These are phyloP conservation scores for Diaporthe ampelina DNA, from an alignment of 2,329 filamentous ascomycete genomes.

Conservation along the genomic window DNA sequence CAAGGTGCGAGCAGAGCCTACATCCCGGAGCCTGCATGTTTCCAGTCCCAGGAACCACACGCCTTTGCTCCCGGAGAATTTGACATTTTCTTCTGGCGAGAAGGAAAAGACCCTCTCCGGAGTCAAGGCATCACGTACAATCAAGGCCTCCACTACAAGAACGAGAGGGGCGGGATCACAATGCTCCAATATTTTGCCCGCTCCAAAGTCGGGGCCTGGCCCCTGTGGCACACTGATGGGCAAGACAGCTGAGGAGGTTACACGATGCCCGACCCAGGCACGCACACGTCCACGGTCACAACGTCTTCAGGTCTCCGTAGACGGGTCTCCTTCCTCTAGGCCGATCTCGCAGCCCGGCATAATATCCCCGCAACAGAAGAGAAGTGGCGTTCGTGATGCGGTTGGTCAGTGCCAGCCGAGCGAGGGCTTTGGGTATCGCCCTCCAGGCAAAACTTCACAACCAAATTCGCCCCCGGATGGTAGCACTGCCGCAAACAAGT, in stretches of 20 bases:
- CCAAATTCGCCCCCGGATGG: neutral
- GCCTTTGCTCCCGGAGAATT: neutral
- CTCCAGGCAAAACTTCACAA: neutral
- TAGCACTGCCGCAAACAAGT: neutral
- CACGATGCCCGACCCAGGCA: neutral
- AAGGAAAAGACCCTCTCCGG: neutral
- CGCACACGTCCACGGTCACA: neutral
- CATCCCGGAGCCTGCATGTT: neutral
- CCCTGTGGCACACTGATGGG: neutral
- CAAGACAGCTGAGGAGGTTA: too few species aligned
- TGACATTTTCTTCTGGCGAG: neutral
- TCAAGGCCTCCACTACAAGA: neutral
- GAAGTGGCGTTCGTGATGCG: neutral
- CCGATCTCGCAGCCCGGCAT: neutral
- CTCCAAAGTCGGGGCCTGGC: neutral
- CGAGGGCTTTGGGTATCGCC: neutral
- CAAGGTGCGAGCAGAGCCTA: neutral
- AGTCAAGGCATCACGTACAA: neutral
- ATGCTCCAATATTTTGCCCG: neutral
- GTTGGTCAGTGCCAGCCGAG: neutral
- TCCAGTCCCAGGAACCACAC: neutral
- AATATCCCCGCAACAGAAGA: neutral
- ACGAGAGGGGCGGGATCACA: neutral
- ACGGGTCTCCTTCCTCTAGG: neutral
- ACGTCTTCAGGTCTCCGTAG: neutral